Evolutionary conservation across 495 filamentous ascomycete species (phyloP).

Genomic region (Xylaria bambusicola): DNA sequence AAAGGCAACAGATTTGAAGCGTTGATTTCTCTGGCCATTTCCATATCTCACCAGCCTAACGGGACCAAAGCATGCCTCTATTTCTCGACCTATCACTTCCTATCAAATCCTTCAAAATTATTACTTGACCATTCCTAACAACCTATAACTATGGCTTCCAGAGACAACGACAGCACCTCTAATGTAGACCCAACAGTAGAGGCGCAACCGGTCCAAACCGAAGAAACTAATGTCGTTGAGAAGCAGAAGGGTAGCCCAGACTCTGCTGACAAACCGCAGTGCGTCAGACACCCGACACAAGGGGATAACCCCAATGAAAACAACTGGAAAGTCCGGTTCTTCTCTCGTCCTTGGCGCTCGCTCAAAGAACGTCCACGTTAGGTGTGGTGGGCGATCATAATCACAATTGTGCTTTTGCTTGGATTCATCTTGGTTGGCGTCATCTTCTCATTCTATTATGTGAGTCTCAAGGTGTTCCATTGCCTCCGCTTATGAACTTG

Average conservation of each 20-base stretch:
- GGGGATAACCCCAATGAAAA: neutral
- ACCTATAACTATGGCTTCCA: neutral
- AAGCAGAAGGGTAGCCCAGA: neutral
- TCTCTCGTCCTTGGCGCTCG: neutral
- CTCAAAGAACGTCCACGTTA: slow-evolving; percentile 13
- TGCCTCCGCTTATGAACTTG: neutral
- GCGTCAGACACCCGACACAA: neutral
- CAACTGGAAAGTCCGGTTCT: neutral
- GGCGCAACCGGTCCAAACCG: neutral
- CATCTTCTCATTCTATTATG: slow-evolving; percentile 12
- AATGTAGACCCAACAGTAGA: neutral
- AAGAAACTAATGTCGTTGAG: neutral
- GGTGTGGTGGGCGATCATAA: slow-evolving; percentile 10
- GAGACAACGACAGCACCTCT: neutral
- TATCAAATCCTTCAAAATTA: neutral
- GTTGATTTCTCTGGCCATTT: neutral
- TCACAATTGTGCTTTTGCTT: neutral
- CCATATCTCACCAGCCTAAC: neutral
- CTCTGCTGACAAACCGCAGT: neutral
- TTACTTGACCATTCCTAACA: neutral
- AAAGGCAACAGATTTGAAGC: too few species aligned
- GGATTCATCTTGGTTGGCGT: neutral
- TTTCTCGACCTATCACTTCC: neutral
- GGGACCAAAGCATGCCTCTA: neutral
- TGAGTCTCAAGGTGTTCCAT: neutral